Base-by-base conservation (phyloP, 192 early-diverging fungal genomes). In the Coemansia sp. region DNA sequence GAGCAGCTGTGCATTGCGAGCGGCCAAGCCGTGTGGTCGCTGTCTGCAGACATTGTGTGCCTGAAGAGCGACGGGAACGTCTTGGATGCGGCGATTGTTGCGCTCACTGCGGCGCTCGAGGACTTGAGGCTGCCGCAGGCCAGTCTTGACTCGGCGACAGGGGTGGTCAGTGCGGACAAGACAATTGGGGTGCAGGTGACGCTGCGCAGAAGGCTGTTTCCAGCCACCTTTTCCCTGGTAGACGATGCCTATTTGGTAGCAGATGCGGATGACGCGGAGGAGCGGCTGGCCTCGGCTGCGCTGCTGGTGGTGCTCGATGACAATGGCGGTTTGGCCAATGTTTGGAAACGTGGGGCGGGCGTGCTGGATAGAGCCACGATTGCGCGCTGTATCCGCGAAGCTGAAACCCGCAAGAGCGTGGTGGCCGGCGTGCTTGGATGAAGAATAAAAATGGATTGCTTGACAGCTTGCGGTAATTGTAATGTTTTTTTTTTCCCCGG, bases 1-100 rank as follows among this genome's bases (percentile, higher is more conserved):
- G 29, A 6, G 14, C 27, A 54, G 1, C 81, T 98, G 28, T 91
- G 90, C 61, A 95, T 98, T 55, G 89, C 89, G 62, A 64, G 75
- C 10, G 88, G 88, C 25, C 81, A 86, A 47, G 92, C 90, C 6
- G 91, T 84, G 18, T 98, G 95, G 96, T 82, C 86, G 24, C 73
- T 97, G 27, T 88, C 91, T 49, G 87, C 87, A 6, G 96, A 98
- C 70, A 87, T 96, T 44, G 87, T 95, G 25, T 96, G 92, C 58
- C 58, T 98, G 25, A 88, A 90, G 56, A 90, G 94, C 65, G 94
- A 95, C 62, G 96, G 96, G 19, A 92, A 92, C 64, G 83, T 92
- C 0, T 42, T 93, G 58, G 96, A 98, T 72, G 93, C 94, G 1
- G 87, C 89, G 21, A 48, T 98, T 18, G 48, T 89, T 27, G 89